These are phyloP conservation scores for Coemansia sp. DNA, from an alignment of 192 early-diverging fungal genomes.

Conservation along the genomic window DNA sequence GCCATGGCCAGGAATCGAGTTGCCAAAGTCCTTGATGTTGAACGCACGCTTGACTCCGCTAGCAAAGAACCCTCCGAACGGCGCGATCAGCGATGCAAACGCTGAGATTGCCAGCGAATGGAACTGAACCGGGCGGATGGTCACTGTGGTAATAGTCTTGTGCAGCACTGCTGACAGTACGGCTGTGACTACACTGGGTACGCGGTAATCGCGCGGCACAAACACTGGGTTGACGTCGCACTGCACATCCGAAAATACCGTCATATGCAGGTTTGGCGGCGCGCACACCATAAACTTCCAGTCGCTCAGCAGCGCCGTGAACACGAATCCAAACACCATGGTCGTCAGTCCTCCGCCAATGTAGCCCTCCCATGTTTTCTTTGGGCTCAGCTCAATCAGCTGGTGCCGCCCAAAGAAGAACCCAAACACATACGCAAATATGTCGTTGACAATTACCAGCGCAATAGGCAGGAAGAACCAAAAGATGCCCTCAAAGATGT, in stretches of 20 bases:
- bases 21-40: conserved; percentile 96
- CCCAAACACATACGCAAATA: conserved; percentile 92
- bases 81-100: conserved; percentile 94
- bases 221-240: conserved; percentile 69
- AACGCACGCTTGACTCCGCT: conserved; percentile 95
- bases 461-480: conserved; percentile 93
- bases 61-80: conserved; percentile 98
- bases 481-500: conserved; percentile 96
- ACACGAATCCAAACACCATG: conserved; percentile 80
- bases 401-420: conserved; percentile 93
- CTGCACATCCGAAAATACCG: conserved; percentile 40
- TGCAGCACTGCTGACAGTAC: conserved; percentile 23
- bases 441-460: conserved; percentile 93
- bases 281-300: conserved; percentile 71
- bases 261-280: conserved; percentile 60
- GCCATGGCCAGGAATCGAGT: conserved; percentile 96
- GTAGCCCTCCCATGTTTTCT: conserved; percentile 98
- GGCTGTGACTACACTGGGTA: conserved; percentile 32
- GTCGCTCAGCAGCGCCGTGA: conserved; percentile 56
- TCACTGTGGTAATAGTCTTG: conserved; percentile 57
- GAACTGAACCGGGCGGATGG: conserved; percentile 80
- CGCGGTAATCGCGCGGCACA: conserved; percentile 46
- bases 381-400: conserved; percentile 91
- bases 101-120: conserved; percentile 85
- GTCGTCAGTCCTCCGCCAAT: conserved; percentile 86